Conservation (phyloP, 2,329 filamentous ascomycete genomes). For the Diaporthe ampelina region DNA sequence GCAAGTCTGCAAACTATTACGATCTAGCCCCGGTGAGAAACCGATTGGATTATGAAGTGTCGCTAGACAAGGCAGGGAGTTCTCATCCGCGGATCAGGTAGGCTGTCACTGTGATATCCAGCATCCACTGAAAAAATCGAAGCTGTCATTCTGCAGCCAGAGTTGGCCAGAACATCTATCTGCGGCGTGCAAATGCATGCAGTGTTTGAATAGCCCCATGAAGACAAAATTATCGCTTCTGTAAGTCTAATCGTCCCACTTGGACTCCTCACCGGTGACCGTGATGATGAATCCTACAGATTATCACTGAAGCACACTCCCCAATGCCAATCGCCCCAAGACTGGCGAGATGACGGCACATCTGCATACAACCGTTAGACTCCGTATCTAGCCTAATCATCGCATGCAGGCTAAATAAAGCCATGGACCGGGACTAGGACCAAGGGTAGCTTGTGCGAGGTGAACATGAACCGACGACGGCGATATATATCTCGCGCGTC, state of each 20-base stretch:
- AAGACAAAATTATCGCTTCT: neutral
- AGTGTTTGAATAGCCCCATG: neutral
- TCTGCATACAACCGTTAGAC: neutral
- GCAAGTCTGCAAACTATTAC: neutral
- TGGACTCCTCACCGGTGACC: neutral
- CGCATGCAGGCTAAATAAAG: constrained; percentile 11
- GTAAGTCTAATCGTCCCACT: neutral
- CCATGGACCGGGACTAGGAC: neutral
- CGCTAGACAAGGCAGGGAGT: no score
- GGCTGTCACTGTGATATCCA: neutral
- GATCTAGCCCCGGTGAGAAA: neutral
- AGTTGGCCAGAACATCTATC: neutral
- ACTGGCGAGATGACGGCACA: neutral
- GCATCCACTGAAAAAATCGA: neutral
- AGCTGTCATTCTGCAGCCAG: neutral
- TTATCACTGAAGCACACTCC: neutral
- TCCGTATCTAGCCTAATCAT: constrained; percentile 2
- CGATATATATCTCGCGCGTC: neutral
- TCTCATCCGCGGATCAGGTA: neutral
- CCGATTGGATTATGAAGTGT: neutral
- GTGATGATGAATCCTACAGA: neutral
- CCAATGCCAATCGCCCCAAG: neutral
- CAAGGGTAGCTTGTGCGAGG: neutral
- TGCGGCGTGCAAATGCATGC: neutral
- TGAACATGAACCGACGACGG: neutral